Conservation (phyloP, 768 basidiomycete genomes). For the Suillus bovinus region DNA sequence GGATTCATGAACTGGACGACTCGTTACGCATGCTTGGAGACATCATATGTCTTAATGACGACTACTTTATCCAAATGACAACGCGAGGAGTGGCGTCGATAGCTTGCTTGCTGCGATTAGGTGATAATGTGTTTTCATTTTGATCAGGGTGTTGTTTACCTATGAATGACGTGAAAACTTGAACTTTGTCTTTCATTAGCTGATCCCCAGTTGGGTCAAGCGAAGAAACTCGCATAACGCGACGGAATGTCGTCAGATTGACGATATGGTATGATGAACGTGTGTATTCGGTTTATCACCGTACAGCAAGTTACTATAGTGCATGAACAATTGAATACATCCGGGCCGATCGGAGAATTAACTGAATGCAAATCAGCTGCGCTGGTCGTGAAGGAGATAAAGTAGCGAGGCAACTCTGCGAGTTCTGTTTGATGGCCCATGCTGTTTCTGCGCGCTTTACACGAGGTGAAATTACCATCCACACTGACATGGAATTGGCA, state of each 20-base stretch:
- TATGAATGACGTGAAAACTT: slow-evolving; percentile 2
- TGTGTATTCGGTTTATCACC: slow-evolving; percentile 5
- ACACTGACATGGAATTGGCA: not conserved
- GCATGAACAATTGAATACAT: not conserved
- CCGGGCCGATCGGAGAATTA: slow-evolving; percentile 5
- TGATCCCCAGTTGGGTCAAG: not conserved
- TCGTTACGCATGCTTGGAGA: slow-evolving; percentile 7
- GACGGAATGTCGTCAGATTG: not conserved
- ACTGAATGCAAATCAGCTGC: slow-evolving; percentile 6
- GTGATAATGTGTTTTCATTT: slow-evolving; percentile 4
- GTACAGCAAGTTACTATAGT: not conserved
- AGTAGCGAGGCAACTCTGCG: slow-evolving; percentile 2
- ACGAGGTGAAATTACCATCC: slow-evolving; percentile 5
- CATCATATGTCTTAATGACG: slow-evolving; percentile 9
- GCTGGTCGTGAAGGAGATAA: slow-evolving; percentile 8
- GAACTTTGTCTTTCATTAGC: slow-evolving; percentile 7
- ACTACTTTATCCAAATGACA: slow-evolving; percentile 5
- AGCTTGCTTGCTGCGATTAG: slow-evolving; percentile 3
- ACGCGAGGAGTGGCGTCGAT: slow-evolving; percentile 8
- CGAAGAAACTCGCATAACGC: not conserved
- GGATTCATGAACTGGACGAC: not conserved
- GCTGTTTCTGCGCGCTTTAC: slow-evolving; percentile 7
- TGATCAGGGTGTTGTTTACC: not conserved
- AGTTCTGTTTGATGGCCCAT: slow-evolving; percentile 8
- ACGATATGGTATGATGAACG: slow-evolving; percentile 1